phyloP scores from a whole-genome alignment of 306 rosid genomes.

The Pyrus communis region DNA sequence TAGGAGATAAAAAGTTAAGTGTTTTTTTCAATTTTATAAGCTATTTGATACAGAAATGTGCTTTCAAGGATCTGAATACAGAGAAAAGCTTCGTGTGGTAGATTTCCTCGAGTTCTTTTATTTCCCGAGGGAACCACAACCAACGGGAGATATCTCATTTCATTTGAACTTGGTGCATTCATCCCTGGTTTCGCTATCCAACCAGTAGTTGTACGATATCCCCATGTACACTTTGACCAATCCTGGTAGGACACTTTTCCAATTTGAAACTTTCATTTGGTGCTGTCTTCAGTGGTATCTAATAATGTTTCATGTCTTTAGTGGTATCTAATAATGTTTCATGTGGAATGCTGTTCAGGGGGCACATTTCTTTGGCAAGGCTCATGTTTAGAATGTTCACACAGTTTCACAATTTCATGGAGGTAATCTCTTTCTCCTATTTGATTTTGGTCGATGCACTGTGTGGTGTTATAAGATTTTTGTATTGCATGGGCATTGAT shows the following conservation, averaged over 20 bases:
- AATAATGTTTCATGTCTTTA: constrained; percentile 11
- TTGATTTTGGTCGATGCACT: not conserved
- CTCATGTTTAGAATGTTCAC: constrained; percentile 95
- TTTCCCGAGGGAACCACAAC: constrained; percentile 99
- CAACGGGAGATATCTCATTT: constrained; percentile 76
- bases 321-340: constrained; percentile 11
- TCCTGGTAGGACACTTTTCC: constrained; percentile 63
- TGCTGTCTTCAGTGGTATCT: constrained; percentile 14
- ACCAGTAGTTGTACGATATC: constrained; percentile 85
- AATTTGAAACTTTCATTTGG: constrained; percentile 9
- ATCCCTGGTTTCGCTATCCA: constrained; percentile 80
- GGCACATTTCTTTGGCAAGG: constrained; percentile 64
- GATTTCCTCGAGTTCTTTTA: constrained; percentile 84
- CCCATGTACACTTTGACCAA: constrained; percentile 95
- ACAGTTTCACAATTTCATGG: constrained; percentile 91
- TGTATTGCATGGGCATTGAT: constrained; percentile 6
- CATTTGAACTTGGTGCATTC: constrained; percentile 97
- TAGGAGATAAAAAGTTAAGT: not conserved
- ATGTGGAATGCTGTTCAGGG: constrained; percentile 45
- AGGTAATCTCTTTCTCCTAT: constrained; percentile 40
- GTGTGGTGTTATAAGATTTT: not conserved
- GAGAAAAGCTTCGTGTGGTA: constrained; percentile 83
- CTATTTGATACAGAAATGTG: constrained; percentile 90
- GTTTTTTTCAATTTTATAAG: constrained; percentile 54
- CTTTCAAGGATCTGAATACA: constrained; percentile 96